Base-by-base conservation (phyloP, 345 rosid species). In the Citrus medica region DNA sequence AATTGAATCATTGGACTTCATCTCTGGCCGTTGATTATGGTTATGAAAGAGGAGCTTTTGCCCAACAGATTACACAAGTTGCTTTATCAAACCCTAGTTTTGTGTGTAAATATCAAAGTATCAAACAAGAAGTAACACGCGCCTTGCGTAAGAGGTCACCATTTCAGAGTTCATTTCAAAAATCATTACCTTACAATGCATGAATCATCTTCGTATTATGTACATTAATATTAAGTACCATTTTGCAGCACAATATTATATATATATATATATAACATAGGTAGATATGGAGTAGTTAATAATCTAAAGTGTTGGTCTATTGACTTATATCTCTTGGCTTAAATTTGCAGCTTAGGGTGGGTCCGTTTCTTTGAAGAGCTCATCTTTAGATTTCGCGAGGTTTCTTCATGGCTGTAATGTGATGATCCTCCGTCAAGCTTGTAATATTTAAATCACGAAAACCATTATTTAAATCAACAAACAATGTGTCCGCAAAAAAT, bases 261-360 rank as follows among this genome's bases (percentile, higher is more conserved):
- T 32, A 40, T 38, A 38, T 30, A 6, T 61, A 73, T 30, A 53
- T 75, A 62, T 4, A 35, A 67, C 24, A 72, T 67, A 30, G 38
- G 35, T 40, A 46, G 35, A 73, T 53, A 79, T n/a, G 75, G 79
- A 82, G 78, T 13, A 69, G 88, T 73, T 85, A 79, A 80, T 67
- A 12, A 74, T 80, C 85, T 86, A 81, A 63, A 7, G 77, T 79
- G 24, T 80, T 84, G 86, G 80, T 38, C 48, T 56, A 66, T 82
- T 84, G 84, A 83, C 84, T 87, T 83, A 60, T 77, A 40, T 86
- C 81, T 79, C 84, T 79, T 28, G 66, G 83, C 78, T 83, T 85
- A 79, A 85, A 86, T 89, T 73, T 68, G 13, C 60, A 30, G 80
- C 71, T 82, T 37, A 42, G n/a, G n/a, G 87, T 79, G 85, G 85